Percentiles rank a stretch among this genome's conserved stretches.
Conservation (phyloP, 129 eudicot species). For the Gnaphalium uliginosum region DNA sequence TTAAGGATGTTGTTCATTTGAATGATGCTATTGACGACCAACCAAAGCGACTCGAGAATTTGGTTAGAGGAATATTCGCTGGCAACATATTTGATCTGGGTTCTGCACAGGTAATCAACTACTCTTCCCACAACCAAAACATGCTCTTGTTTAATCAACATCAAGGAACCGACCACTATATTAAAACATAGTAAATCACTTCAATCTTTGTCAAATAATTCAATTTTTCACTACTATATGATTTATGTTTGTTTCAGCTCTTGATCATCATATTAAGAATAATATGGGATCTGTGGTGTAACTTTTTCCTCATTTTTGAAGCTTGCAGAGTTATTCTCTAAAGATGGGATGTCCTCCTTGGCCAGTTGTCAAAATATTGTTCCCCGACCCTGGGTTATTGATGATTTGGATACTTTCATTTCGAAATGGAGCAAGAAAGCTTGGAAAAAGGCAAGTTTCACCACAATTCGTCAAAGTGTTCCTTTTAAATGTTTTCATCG, state of each 20-base stretch:
- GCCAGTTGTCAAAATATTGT: conserved; percentile 95
- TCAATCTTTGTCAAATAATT: no score
- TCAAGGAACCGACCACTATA: not conserved
- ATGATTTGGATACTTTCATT: conserved; percentile 83
- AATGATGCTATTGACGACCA: conserved; percentile 88
- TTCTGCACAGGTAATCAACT: conserved; percentile 76
- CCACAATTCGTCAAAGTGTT: not conserved
- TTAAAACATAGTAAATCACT: no score
- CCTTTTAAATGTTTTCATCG: not conserved
- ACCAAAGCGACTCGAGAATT: conserved; percentile 75
- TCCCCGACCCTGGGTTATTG: conserved; percentile 98
- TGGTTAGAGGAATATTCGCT: conserved; percentile 95
- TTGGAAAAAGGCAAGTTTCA: conserved; percentile 83
- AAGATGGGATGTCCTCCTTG: conserved; percentile 94
- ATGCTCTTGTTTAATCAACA: conserved; percentile 1
- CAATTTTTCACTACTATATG: not conserved
- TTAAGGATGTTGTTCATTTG: conserved; percentile 65
- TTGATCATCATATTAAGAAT: conserved; percentile 2
- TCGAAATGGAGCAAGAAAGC: conserved; percentile 68
- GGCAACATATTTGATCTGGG: conserved; percentile 99
- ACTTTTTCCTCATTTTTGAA: conserved; percentile 43
- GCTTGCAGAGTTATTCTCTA: conserved; percentile 99
- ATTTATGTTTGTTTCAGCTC: conserved; percentile 1
- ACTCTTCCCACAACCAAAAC: not conserved
- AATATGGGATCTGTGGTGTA: conserved; percentile 1